Conservation (phyloP, 1,139 yeast species). For the Saccharomyces uvarum region DNA sequence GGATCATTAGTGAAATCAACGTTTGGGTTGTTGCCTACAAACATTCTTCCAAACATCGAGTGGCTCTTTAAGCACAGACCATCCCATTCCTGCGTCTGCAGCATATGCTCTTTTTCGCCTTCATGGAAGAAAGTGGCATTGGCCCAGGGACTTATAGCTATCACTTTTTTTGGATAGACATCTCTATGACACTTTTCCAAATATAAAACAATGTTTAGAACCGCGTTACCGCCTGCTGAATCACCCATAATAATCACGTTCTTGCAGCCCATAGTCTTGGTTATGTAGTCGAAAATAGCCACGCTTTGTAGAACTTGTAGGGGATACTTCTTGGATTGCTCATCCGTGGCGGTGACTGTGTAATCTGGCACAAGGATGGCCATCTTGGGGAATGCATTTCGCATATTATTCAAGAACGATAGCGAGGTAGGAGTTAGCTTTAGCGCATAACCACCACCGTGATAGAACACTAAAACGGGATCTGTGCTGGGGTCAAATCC, state of each 20-base stretch:
- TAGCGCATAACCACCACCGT: conserved; percentile 23
- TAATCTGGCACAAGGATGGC: conserved; percentile 17
- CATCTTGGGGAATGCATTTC: conserved; percentile 10
- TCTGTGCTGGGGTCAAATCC: conserved; percentile 14
- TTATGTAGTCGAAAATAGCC: conserved; percentile 12
- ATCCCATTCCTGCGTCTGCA: conserved; percentile 8
- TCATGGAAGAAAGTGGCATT: conserved; percentile 14
- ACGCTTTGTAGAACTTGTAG: conserved; percentile 13
- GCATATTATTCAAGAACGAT: conserved; percentile 11
- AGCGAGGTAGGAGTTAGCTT: conserved; percentile 12
- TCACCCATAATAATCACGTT: conserved; percentile 21
- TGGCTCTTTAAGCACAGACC: conserved; percentile 15
- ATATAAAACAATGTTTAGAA: conserved; percentile 14
- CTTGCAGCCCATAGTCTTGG: conserved; percentile 7
- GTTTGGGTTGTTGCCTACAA: conserved; percentile 3
- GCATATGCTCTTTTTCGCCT: conserved; percentile 3
- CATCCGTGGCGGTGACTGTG: conserved; percentile 10
- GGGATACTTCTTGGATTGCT: conserved; percentile 8
- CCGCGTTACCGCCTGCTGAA: conserved; percentile 26
- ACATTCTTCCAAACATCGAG: conserved; percentile 11
- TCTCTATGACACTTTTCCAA: conserved; percentile 6
- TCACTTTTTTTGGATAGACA: conserved; percentile 17
- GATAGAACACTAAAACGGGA: conserved; percentile 14
- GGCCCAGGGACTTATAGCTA: conserved; percentile 26
- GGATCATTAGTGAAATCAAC: conserved; percentile 9